A percentile compares a stretch with the other conserved stretches of the same genome.
Conservation (phyloP, 23 red algal genomes). For the Gracilaria domingensis region DNA sequence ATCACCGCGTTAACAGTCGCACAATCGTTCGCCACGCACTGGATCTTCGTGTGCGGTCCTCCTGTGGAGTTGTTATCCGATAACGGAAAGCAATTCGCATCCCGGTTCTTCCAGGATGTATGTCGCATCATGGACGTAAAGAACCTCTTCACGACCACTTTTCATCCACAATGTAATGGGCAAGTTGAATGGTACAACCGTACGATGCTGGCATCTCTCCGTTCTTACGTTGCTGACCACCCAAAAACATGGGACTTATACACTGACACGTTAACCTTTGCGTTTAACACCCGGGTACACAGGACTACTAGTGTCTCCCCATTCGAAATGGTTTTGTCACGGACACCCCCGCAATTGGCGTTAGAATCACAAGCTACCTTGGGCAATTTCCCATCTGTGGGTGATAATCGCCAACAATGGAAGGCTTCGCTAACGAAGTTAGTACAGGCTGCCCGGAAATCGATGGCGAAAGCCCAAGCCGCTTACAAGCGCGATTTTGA, state of each 20-base stretch:
- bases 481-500: slow-evolving; percentile 14
- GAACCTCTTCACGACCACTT: slow-evolving; percentile 26
- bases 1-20: slow-evolving; percentile 28
- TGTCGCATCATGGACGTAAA: slow-evolving; percentile 23
- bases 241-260: slow-evolving; percentile 19
- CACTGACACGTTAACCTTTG: background rate
- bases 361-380: background rate
- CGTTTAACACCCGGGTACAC: slow-evolving; percentile 9
- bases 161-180: slow-evolving; percentile 40
- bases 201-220: slow-evolving; percentile 8
- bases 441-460: background rate
- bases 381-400: background rate
- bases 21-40: slow-evolving; percentile 22
- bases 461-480: background rate
- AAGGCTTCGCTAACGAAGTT: background rate
- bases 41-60: background rate
- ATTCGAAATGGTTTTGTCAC: slow-evolving; percentile 28
- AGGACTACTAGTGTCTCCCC: background rate
- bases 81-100: slow-evolving; percentile 47
- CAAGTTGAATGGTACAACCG: slow-evolving; percentile 49
- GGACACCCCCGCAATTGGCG: background rate
- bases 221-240: slow-evolving; percentile 1
- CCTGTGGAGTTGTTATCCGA: slow-evolving; percentile 15
- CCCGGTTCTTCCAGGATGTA: slow-evolving; percentile 43
- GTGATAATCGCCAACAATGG: background rate